These are phyloP conservation scores for Aspergillus spinulosporus DNA, from an alignment of 2,329 filamentous ascomycete genomes.

Conservation along the genomic window DNA sequence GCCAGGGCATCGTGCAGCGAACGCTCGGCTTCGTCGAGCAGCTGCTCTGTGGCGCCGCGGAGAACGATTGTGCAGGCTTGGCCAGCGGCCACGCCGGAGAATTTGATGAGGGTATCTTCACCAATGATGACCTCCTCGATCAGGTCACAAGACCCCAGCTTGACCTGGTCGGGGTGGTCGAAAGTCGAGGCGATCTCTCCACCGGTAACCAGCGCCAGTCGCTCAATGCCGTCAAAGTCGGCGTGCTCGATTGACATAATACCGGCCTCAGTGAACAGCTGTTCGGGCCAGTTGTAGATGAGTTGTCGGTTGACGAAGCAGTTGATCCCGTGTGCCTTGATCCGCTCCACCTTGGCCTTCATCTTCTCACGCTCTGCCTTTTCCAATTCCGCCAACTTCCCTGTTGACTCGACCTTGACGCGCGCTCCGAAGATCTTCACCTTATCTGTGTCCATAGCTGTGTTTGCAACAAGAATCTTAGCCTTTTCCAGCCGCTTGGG, in stretches of 20 bases:
- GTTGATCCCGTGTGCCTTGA: slow-evolving; percentile 98
- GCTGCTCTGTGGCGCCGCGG: slow-evolving; percentile 91
- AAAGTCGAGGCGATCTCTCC: slow-evolving; percentile 98
- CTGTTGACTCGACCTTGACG: slow-evolving; percentile 93
- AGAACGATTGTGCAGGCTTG: slow-evolving; percentile 96
- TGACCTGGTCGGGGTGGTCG: slow-evolving; percentile 95
- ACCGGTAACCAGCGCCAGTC: slow-evolving; percentile 89
- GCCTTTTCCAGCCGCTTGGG: slow-evolving; percentile 96
- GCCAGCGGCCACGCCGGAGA: slow-evolving; percentile 91
- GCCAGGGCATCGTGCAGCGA: slow-evolving; percentile 94
- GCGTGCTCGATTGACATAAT: slow-evolving; percentile 99
- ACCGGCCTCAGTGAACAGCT: slow-evolving; percentile 94
- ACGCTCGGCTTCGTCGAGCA: slow-evolving; percentile 94
- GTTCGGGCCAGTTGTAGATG: slow-evolving; percentile 99
- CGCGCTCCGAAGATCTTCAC: slow-evolving; percentile 98
- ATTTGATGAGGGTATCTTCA: slow-evolving; percentile 95
- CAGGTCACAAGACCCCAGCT: slow-evolving; percentile 89
- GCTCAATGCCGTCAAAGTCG: slow-evolving; percentile 97
- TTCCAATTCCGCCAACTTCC: slow-evolving; percentile 96
- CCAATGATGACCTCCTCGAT: slow-evolving; percentile 99
- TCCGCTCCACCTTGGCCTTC: slow-evolving; percentile 98
- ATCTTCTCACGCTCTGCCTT: slow-evolving; percentile 99
- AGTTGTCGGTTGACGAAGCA: slow-evolving; percentile 99
- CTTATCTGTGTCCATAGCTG: slow-evolving; percentile 99
- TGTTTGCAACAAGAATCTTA: slow-evolving; percentile 97